These are phyloP conservation scores for Vitis hybrid DNA, from an alignment of 177 flowering plant genomes.

Conservation along the genomic window DNA sequence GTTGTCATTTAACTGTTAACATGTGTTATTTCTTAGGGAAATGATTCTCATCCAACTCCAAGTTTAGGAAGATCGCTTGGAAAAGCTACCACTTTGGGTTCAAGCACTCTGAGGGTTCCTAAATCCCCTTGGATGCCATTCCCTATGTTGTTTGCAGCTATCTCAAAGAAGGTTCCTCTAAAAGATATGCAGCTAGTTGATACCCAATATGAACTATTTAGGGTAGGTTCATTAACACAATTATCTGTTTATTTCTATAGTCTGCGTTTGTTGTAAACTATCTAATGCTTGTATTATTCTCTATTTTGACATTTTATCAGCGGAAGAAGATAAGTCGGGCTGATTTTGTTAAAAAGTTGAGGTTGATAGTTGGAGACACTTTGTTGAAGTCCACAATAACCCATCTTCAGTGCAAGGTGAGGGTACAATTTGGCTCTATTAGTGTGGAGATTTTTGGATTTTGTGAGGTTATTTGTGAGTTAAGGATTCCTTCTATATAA, in stretches of 20 bases:
- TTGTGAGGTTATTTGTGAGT: no score
- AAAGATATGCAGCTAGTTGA: slow-evolving; percentile 51
- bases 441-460: background rate
- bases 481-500: background rate
- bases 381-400: slow-evolving; percentile 61
- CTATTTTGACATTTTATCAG: slow-evolving; percentile 29
- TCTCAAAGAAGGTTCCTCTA: slow-evolving; percentile 48
- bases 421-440: background rate
- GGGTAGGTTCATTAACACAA: slow-evolving; percentile 36
- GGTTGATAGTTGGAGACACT: slow-evolving; percentile 71
- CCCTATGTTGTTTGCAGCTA: slow-evolving; percentile 71
- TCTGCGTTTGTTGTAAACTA: background rate
- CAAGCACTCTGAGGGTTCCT: slow-evolving; percentile 43
- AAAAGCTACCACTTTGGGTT: slow-evolving; percentile 17
- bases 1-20: background rate
- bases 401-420: slow-evolving; percentile 64
- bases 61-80: slow-evolving; percentile 18
- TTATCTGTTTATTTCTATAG: background rate
- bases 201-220: slow-evolving; percentile 50
- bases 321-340: slow-evolving; percentile 51
- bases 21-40: slow-evolving; percentile 25
- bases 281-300: background rate
- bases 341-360: slow-evolving; percentile 66
- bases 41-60: slow-evolving; percentile 13
- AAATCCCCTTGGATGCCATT: slow-evolving; percentile 96